Evolutionary conservation across 2,329 filamentous ascomycete genomes (phyloP).

Genomic region (Ceratocystis harringtonii): DNA sequence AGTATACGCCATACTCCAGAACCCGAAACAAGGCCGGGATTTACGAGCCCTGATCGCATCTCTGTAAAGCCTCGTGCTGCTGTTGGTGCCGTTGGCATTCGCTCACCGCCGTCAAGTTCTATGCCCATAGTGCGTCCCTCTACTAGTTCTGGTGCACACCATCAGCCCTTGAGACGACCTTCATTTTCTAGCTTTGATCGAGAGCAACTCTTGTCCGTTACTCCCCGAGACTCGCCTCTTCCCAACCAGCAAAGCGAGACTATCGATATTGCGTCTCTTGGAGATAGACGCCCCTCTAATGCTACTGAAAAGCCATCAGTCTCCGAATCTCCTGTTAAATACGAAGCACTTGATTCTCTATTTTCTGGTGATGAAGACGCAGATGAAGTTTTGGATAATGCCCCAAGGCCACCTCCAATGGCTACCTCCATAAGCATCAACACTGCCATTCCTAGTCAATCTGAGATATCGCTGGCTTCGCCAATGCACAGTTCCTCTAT

Average conservation of each 20-base stretch:
- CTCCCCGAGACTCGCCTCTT: background rate
- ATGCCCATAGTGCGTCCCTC: background rate
- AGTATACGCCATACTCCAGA: constrained; percentile 13
- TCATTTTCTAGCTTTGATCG: background rate
- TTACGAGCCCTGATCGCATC: constrained; percentile 1
- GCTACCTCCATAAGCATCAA: constrained; percentile 8
- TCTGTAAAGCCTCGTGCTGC: constrained; percentile 17
- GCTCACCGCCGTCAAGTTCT: background rate
- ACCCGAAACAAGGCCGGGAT: background rate
- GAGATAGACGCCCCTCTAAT: background rate
- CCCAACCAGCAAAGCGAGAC: background rate
- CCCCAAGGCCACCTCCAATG: constrained; percentile 2
- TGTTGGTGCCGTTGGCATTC: constrained; percentile 6
- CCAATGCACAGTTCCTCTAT: constrained; percentile 8
- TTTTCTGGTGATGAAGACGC: background rate
- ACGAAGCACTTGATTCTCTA: constrained; percentile 10
- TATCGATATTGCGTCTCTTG: background rate
- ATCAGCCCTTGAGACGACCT: background rate
- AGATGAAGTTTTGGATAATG: constrained; percentile 1
- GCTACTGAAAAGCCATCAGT: background rate
- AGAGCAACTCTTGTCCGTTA: background rate
- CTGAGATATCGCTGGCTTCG: background rate
- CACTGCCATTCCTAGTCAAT: background rate
- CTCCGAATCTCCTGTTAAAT: background rate
- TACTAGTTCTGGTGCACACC: background rate